Conservation (phyloP, 768 basidiomycete species). For the Gelatoporia subvermispora region DNA sequence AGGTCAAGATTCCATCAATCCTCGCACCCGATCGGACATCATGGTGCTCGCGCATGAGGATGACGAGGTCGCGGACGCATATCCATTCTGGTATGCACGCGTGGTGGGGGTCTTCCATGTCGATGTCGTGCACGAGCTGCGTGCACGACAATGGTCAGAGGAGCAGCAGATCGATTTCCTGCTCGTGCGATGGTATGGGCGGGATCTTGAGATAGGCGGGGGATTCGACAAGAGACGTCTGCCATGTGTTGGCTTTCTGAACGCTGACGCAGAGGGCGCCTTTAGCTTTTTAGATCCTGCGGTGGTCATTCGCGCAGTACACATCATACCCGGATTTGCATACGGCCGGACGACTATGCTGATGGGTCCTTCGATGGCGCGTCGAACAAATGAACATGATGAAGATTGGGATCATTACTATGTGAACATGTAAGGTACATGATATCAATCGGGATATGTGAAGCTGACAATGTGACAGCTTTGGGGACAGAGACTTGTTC, state of each 20-base stretch:
- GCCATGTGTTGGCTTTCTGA: slow-evolving; percentile 37
- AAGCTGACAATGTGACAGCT: slow-evolving; percentile 12
- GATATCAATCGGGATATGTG: not conserved
- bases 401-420: slow-evolving; percentile 21
- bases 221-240: slow-evolving; percentile 26
- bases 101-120: slow-evolving; percentile 26
- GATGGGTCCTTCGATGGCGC: slow-evolving; percentile 9
- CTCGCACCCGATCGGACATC: slow-evolving; percentile 29
- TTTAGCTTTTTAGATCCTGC: slow-evolving; percentile 46
- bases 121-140: slow-evolving; percentile 14
- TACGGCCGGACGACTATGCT: slow-evolving; percentile 16
- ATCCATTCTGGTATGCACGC: slow-evolving; percentile 27
- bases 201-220: slow-evolving; percentile 18
- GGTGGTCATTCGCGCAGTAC: slow-evolving; percentile 32
- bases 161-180: slow-evolving; percentile 25
- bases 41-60: slow-evolving; percentile 17
- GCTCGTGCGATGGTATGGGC: slow-evolving; percentile 36
- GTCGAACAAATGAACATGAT: slow-evolving; percentile 3
- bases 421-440: slow-evolving; percentile 20
- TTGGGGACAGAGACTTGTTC: slow-evolving; percentile 24
- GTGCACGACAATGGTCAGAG: not conserved
- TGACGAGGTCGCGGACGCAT: slow-evolving; percentile 2
- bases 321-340: slow-evolving; percentile 39
- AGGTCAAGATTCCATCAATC: slow-evolving; percentile 37
- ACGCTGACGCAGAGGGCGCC: slow-evolving; percentile 18